Evolutionary conservation across 495 filamentous ascomycete species (phyloP), one percentile per base, ranked within the genome.

Genomic region (Podospora pseudopauciseta): DNA sequence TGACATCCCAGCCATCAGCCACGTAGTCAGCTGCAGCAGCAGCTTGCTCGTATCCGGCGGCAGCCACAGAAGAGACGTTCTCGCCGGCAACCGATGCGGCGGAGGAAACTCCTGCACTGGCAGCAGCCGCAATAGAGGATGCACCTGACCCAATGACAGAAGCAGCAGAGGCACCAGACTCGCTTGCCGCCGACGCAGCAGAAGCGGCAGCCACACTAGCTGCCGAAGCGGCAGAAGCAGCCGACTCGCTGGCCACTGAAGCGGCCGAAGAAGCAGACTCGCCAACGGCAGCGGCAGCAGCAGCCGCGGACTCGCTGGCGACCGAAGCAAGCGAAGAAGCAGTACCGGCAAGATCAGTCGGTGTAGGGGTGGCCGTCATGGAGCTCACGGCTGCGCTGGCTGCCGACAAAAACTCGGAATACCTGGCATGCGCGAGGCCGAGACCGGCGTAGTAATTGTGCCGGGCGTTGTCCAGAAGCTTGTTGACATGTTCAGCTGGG

Each of bases 361-460:
- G 80, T 0, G 80, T 85, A 9, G 84, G 82, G 27, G 82, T 81
- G 4, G 80, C 81, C 0, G 80, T 82, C 55, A 86, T 67, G 39
- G 82, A 84, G 68, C 78, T 84, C 19, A 88, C 76, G 23, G 86
- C 89, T 3, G 83, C 82, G 23, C 88, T 90, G 26, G 90, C 91
- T 9, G 89, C 87, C 15, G 82, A 82, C 6, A 93, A 68, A 71
- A 94, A 93, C 30, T 89, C 87, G 11, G 89, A 87, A 71, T 92
- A 94, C 20, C 87, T 86, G 57, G 88, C 91, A 73, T 95, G 90
- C 3, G 92, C 92, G 23, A 92, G 70, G 18, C 92, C 92, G 64
- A 94, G 70, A 11, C 87, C 90, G 65, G 92, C 89, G 70, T 93
- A 93, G 75, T 93, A 95, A 70, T 88, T 89, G 64, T 87, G 81